These are phyloP conservation scores for Rhodotorula sphaerocarpa DNA, from an alignment of 768 basidiomycete genomes.

Conservation along the genomic window DNA sequence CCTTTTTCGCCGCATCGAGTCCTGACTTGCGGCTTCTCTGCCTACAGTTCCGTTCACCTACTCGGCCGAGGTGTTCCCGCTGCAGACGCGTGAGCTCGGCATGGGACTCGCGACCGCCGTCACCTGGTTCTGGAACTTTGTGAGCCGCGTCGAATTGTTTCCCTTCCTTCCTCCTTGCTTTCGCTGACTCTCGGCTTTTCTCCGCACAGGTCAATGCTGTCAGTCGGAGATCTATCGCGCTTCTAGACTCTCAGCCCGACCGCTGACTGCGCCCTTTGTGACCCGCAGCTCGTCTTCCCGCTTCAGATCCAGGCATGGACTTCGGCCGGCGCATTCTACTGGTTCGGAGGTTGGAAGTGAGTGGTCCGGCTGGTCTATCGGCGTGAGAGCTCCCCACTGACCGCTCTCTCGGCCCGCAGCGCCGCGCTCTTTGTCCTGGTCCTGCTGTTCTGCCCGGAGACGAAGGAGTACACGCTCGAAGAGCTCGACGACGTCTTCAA, in stretches of 20 bases:
- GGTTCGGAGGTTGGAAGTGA: constrained; percentile 49
- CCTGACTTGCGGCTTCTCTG: background rate
- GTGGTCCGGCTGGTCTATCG: too few relatives aligned
- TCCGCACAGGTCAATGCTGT: too few relatives aligned
- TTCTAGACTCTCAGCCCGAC: background rate
- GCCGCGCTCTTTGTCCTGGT: constrained; percentile 3
- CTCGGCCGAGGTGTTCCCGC: constrained; percentile 37
- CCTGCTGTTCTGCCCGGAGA: constrained; percentile 27
- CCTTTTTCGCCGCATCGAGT: background rate
- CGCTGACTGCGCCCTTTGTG: background rate
- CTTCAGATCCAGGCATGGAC: background rate
- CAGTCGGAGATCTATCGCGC: background rate
- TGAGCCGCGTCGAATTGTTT: too few relatives aligned
- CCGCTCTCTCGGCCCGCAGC: constrained; percentile 39
- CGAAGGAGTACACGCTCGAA: constrained; percentile 23
- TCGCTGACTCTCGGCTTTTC: too few relatives aligned
- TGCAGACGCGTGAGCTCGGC: constrained; percentile 36
- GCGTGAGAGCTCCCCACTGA: background rate
- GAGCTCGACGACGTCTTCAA: constrained; percentile 33
- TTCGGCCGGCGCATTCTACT: constrained; percentile 47
- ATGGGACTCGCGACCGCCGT: constrained; percentile 15
- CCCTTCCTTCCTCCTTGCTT: too few relatives aligned
- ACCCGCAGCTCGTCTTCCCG: background rate
- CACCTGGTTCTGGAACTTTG: constrained; percentile 47
- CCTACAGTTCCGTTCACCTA: constrained; percentile 33